These are phyloP conservation scores for Nemania serpens DNA, from an alignment of 2,329 filamentous ascomycete species.

Conservation along the genomic window DNA sequence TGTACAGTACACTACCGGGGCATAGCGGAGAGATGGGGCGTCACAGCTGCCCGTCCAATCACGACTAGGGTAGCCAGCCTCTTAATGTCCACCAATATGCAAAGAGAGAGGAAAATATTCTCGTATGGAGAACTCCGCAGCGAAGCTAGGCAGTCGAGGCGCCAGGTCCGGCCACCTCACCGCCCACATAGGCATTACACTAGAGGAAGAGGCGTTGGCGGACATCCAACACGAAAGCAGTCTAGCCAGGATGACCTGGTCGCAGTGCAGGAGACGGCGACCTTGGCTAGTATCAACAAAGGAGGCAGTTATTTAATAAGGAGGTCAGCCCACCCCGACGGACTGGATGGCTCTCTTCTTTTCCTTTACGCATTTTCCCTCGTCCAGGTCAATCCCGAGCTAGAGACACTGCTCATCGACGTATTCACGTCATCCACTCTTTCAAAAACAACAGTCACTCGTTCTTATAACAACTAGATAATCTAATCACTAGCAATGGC, in stretches of 20 bases:
- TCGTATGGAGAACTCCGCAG: conserved; percentile 11
- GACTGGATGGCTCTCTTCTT: conserved; percentile 10
- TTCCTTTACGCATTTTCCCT: conserved; percentile 29
- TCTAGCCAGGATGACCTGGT: too few relatives aligned
- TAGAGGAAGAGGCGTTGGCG: not conserved
- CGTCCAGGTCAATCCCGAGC: conserved; percentile 37
- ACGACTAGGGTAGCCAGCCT: conserved; percentile 12
- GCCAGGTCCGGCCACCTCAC: not conserved
- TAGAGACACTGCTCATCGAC: conserved; percentile 46
- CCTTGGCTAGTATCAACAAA: conserved; percentile 2
- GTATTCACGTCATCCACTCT: conserved; percentile 52
- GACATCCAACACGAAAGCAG: too few relatives aligned
- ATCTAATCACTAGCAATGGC: conserved; percentile 45
- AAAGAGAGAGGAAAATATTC: not conserved
- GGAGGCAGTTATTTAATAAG: conserved; percentile 25
- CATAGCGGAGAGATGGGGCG: conserved; percentile 7
- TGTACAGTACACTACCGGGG: not conserved
- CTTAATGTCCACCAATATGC: conserved; percentile 19
- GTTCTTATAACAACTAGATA: conserved; percentile 27
- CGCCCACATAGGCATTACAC: not conserved
- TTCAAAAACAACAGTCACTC: conserved; percentile 39
- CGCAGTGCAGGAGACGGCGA: not conserved
- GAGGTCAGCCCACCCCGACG: conserved; percentile 4
- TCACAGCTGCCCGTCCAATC: conserved; percentile 17
- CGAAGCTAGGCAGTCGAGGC: not conserved